These are phyloP conservation scores for Styphnolobium japonicum DNA, from an alignment of 306 rosid genomes.

Conservation along the genomic window DNA sequence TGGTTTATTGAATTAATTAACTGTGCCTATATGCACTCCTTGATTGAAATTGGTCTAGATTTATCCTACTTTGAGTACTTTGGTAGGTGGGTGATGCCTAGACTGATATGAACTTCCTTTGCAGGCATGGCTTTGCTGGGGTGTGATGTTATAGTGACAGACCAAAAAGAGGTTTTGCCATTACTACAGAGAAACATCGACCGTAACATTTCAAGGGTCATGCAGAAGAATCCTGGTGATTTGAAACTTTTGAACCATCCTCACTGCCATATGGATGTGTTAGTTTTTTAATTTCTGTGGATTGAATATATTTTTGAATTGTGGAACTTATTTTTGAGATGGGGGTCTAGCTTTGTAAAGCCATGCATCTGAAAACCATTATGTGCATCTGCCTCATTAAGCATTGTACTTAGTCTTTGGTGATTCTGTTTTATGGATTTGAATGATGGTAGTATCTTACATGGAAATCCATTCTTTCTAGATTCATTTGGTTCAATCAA, in stretches of 20 bases:
- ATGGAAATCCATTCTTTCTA: constrained; percentile 36
- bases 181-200: constrained; percentile 76
- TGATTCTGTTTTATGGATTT: constrained; percentile 8
- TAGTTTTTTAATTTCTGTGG: not conserved
- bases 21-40: not conserved
- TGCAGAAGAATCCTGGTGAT: constrained; percentile 73
- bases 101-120: constrained; percentile 32
- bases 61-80: constrained; percentile 8
- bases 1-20: constrained; percentile 3
- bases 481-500: constrained; percentile 81
- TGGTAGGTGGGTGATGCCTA: not conserved
- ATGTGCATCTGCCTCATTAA: not conserved
- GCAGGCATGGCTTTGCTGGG: constrained; percentile 96
- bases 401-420: not conserved
- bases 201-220: constrained; percentile 77
- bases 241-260: not conserved
- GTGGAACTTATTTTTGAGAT: not conserved
- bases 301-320: not conserved
- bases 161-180: constrained; percentile 89
- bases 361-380: not conserved
- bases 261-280: not conserved
- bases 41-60: constrained; percentile 15
- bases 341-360: not conserved
- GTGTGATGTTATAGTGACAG: constrained; percentile 78
- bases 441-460: constrained; percentile 20